Base-by-base conservation (phyloP, 768 basidiomycete species). In the Sarcodon sp. region DNA sequence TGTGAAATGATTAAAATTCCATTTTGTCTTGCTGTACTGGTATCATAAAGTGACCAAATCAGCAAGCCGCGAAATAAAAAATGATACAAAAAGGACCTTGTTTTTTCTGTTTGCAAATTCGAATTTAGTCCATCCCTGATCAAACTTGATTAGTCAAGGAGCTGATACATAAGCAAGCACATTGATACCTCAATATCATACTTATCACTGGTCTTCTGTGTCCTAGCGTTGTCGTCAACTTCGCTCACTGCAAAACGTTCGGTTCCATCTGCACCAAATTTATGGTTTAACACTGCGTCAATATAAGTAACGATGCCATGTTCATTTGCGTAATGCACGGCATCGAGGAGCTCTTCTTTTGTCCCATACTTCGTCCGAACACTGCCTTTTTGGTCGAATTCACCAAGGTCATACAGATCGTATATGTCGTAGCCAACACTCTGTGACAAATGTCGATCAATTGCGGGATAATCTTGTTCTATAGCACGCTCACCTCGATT, bases 231-330 rank as follows among this genome's bases (percentile, higher is more conserved):
- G 5, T 78, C 65, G 51, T 87, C 77, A 7, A 88, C 86, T 27
- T 78, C 80, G 7, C 84, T 75, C 10, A 79, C 91, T 7, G 64
- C 54, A 60, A 89, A 83, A 0, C 58, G 66, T 64, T 96, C 92
- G 7, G 62, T 56, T 55, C 78, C 69, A 61, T 96, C 92, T 10
- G 79, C 92, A 34, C 92, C 92, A 35, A 89, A 66, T 67, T 91
- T 87, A 57, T 88, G 85, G 63, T 93, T 93, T 50, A 97, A 69
- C 3, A 97, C 87, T 1, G 89, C 89, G 55, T 94, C 91, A 44
- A 92, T 80, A 21, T 89, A 64, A 35, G 90, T 73, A 52, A 84
- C 79, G 13, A 97, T 74, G 5, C 80, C 79, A 54, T 77, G 72
- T 51, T 72, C 65, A 54, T 71, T 73, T 2, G 91, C 91, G n/a